phyloP scores from a whole-genome alignment of 1,284 basidiomycete genomes.

The Ceraceosorus bombacis region DNA sequence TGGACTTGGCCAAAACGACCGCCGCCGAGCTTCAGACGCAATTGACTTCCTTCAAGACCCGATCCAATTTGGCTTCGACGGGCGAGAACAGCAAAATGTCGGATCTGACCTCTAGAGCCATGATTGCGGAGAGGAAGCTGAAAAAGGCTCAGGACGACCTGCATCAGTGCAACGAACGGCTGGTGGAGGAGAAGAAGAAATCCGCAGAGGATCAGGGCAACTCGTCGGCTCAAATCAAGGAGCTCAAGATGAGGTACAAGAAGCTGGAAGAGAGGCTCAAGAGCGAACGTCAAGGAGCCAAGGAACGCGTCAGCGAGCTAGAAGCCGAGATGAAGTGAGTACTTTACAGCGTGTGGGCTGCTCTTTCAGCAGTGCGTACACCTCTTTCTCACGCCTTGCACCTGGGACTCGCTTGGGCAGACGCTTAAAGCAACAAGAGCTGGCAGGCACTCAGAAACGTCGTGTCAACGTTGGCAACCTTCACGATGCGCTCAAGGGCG shows the following conservation, averaged over 20 bases:
- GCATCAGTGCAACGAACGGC: slow-evolving; percentile 69
- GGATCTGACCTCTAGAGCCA: slow-evolving; percentile 30
- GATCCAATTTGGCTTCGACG: slow-evolving; percentile 23
- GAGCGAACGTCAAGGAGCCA: slow-evolving; percentile 85
- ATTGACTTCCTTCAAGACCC: slow-evolving; percentile 60
- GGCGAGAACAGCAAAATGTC: slow-evolving; percentile 33
- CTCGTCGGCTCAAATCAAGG: slow-evolving; percentile 42
- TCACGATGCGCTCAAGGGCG: no score
- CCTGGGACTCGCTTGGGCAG: no score
- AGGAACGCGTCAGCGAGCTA: slow-evolving; percentile 61
- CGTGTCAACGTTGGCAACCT: no score
- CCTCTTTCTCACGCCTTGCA: no score
- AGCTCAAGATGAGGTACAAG: slow-evolving; percentile 76
- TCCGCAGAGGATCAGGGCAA: slow-evolving; percentile 34
- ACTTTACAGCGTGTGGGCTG: not conserved
- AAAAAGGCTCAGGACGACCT: slow-evolving; percentile 75
- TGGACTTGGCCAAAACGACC: slow-evolving; percentile 59
- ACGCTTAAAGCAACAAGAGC: no score
- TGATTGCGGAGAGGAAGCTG: slow-evolving; percentile 62
- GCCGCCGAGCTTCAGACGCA: slow-evolving; percentile 70
- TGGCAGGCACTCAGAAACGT: no score
- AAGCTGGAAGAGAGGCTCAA: slow-evolving; percentile 89
- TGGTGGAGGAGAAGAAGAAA: slow-evolving; percentile 67
- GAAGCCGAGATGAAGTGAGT: slow-evolving; percentile 27
- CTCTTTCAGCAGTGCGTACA: no score